Conservation (phyloP, 2,329 filamentous ascomycete species). For the Pseudogymnoascus sp. region DNA sequence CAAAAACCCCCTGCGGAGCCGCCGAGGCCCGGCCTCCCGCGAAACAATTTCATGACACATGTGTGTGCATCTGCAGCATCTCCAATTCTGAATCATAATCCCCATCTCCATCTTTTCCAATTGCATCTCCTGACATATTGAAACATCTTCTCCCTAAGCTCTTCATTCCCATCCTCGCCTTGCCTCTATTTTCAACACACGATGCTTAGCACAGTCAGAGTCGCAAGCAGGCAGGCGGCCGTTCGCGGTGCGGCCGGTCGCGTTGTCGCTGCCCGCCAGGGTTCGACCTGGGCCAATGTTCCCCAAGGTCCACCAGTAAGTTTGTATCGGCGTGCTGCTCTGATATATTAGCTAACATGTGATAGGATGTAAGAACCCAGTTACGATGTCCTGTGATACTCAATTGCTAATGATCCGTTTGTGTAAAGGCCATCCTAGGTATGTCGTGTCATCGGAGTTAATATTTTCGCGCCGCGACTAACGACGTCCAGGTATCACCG, state of each 20-base stretch:
- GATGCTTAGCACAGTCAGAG: conserved; percentile 50
- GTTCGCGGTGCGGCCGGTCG: conserved; percentile 19
- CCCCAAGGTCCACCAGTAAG: conserved; percentile 89
- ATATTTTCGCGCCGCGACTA: conserved; percentile 20
- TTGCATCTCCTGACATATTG: not conserved
- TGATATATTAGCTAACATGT: conserved; percentile 11
- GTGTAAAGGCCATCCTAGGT: conserved; percentile 65
- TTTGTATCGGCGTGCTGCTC: conserved; percentile 22
- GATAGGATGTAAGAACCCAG: conserved; percentile 29
- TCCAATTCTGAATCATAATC: not conserved
- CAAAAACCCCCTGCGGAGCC: not conserved
- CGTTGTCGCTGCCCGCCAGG: conserved; percentile 21
- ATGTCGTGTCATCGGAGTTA: conserved; percentile 30
- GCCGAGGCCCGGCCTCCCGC: not conserved
- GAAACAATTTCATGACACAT: not conserved
- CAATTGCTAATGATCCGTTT: conserved; percentile 23
- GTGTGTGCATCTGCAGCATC: not conserved
- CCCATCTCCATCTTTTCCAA: not conserved
- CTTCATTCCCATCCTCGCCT: not conserved
- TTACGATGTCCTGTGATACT: not conserved
- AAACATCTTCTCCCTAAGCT: not conserved
- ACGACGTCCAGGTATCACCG: conserved; percentile 64
- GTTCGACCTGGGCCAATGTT: conserved; percentile 81
- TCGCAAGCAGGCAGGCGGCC: conserved; percentile 41
- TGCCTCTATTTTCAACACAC: not conserved